These are phyloP conservation scores for Calocera viscosa DNA, from an alignment of 768 basidiomycete genomes.

Conservation along the genomic window DNA sequence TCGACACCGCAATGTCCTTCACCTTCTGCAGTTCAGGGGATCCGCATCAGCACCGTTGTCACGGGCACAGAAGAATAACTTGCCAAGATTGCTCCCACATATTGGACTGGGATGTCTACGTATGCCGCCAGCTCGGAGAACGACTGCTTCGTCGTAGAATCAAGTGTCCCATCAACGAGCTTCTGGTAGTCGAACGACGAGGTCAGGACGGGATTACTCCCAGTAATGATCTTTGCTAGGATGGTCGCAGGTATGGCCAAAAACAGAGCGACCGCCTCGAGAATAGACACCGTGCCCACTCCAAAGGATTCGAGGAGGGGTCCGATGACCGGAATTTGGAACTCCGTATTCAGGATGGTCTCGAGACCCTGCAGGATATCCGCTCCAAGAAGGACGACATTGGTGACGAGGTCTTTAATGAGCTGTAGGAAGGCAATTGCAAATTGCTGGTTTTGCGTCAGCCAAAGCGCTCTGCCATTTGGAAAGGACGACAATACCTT, in stretches of 20 bases:
- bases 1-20: background rate
- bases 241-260: conserved; percentile 5
- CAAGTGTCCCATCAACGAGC: conserved; percentile 7
- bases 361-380: background rate
- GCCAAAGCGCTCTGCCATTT: background rate
- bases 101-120: conserved; percentile 5
- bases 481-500: background rate
- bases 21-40: background rate
- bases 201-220: background rate
- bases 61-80: background rate
- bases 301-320: conserved; percentile 4
- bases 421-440: background rate
- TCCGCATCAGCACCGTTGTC: background rate
- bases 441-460: background rate
- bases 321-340: conserved; percentile 8
- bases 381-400: background rate
- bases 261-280: conserved; percentile 1
- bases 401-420: conserved; percentile 6
- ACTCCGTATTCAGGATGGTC: conserved; percentile 1
- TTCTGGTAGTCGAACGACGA: conserved; percentile 2
- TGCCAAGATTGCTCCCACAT: background rate
- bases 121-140: conserved; percentile 9
- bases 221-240: conserved; percentile 9
- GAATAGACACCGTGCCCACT: background rate
- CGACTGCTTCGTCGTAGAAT: background rate